Conservation (phyloP, 306 rosid genomes). For the Citrullus mucosospermus region DNA sequence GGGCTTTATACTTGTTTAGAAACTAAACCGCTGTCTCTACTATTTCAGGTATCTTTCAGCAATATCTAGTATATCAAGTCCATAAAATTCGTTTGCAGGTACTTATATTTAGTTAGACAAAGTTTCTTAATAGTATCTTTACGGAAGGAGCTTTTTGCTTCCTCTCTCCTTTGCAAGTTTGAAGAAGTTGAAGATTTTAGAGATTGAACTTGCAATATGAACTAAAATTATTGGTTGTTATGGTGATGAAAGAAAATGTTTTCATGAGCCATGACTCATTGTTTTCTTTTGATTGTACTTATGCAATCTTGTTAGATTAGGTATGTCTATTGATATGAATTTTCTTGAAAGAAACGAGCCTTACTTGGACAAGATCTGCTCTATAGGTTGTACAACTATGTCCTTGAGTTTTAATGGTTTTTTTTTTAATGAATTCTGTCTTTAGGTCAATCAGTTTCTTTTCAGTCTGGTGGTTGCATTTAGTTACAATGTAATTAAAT, state of each 20-base stretch:
- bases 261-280: neutral
- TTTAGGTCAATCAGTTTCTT: neutral
- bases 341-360: neutral
- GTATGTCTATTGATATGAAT: neutral
- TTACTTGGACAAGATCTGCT: no score
- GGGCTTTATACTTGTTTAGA: neutral
- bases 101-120: neutral
- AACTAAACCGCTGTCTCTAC: neutral
- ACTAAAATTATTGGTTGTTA: neutral
- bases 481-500: neutral
- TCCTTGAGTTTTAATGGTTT: neutral
- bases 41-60: slow-evolving; percentile 82
- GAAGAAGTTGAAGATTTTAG: neutral
- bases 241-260: neutral
- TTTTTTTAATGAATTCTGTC: neutral
- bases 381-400: neutral
- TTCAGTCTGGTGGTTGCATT: neutral
- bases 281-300: neutral
- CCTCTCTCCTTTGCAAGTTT: neutral
- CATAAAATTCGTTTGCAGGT: slow-evolving; percentile 97
- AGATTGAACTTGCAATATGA: neutral
- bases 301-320: neutral
- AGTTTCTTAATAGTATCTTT: slow-evolving; percentile 5
- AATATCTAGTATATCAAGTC: slow-evolving; percentile 89
- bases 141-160: neutral